These are phyloP conservation scores for Erysiphe pulchra DNA, from an alignment of 2,329 filamentous ascomycete species.

Conservation along the genomic window DNA sequence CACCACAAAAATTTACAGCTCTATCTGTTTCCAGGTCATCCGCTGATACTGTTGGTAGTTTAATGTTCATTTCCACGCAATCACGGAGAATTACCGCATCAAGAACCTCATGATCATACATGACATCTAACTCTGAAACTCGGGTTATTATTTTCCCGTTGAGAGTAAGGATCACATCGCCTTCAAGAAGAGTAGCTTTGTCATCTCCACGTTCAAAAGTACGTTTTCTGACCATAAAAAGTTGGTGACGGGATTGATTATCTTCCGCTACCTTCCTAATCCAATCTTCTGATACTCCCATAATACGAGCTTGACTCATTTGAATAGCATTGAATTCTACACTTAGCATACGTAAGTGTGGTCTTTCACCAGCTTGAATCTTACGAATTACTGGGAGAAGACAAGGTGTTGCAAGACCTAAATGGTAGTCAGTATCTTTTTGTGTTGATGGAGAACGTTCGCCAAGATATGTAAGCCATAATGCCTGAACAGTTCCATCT, in stretches of 20 bases:
- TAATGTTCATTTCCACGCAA: conserved; percentile 50
- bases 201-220: conserved; percentile 37
- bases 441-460: conserved; percentile 56
- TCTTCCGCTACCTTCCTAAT: conserved; percentile 70
- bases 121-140: conserved; percentile 78
- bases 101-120: conserved; percentile 72
- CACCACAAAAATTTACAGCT: conserved; percentile 84
- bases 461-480: conserved; percentile 93
- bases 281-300: conserved; percentile 93
- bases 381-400: conserved; percentile 70
- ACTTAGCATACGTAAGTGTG: conserved; percentile 69
- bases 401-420: conserved; percentile 62
- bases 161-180: conserved; percentile 74
- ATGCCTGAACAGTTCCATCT: conserved; percentile 75
- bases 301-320: conserved; percentile 89
- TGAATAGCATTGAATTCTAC: conserved; percentile 88
- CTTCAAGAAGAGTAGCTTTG: conserved; percentile 51
- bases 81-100: conserved; percentile 72
- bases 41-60: conserved; percentile 64
- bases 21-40: conserved; percentile 81
- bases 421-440: conserved; percentile 88
- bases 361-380: conserved; percentile 55
- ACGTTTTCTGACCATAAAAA: conserved; percentile 96
- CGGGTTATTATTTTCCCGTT: conserved; percentile 84
- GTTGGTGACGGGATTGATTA: conserved; percentile 78